Conservation (phyloP, 805 yeast species). For the Candida khao-thaluensis region DNA sequence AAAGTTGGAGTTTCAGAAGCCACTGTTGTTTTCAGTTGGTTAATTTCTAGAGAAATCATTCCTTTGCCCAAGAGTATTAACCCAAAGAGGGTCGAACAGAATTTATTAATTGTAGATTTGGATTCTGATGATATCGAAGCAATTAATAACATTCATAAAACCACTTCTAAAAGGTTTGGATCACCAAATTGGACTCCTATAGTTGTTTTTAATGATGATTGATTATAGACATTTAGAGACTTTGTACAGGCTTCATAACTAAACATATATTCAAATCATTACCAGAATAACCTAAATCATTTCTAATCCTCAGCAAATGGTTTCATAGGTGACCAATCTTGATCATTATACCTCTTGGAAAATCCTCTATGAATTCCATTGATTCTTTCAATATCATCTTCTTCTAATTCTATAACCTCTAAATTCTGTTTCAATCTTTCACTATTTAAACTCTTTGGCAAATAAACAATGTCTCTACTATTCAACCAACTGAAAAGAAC, state of each 20-base stretch:
- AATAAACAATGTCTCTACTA: slow-evolving; percentile 52
- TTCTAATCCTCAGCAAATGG: slow-evolving; percentile 14
- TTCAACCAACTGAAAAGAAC: slow-evolving; percentile 59
- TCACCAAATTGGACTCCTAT: slow-evolving; percentile 32
- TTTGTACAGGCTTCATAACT: no score
- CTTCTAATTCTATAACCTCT: slow-evolving; percentile 28
- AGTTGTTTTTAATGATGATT: background rate
- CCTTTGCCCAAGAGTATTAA: slow-evolving; percentile 41
- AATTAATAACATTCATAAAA: slow-evolving; percentile 25
- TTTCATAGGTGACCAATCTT: slow-evolving; percentile 29
- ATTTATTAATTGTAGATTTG: slow-evolving; percentile 34
- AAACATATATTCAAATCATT: background rate
- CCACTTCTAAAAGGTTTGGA: slow-evolving; percentile 33
- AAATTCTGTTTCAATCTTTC: slow-evolving; percentile 34
- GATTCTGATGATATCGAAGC: slow-evolving; percentile 35
- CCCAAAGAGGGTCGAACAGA: slow-evolving; percentile 27
- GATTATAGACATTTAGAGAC: no score
- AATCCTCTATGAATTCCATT: slow-evolving; percentile 26
- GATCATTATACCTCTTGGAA: slow-evolving; percentile 33
- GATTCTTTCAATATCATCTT: slow-evolving; percentile 36
- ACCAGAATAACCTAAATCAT: no score
- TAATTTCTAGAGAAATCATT: slow-evolving; percentile 52
- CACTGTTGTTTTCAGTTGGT: slow-evolving; percentile 58
- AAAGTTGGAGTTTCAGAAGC: slow-evolving; percentile 43
- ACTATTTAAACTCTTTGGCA: slow-evolving; percentile 37